phyloP scores from a whole-genome alignment of 2,329 filamentous ascomycete genomes.

The Diplodia scrobiculata region DNA sequence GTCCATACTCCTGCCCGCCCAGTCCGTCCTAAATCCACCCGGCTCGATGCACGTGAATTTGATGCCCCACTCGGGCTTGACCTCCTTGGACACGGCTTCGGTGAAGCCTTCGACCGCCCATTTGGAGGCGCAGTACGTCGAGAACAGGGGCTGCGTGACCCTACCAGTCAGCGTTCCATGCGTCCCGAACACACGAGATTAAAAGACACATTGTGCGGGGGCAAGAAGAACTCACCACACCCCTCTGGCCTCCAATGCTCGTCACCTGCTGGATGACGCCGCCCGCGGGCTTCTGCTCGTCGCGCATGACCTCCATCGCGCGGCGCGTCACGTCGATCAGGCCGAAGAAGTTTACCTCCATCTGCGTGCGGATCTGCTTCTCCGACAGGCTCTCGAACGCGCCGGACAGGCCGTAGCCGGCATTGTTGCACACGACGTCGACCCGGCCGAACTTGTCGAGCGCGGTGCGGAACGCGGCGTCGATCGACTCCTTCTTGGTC shows the following conservation, averaged over 20 bases:
- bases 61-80: conserved; percentile 51
- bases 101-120: conserved; percentile 55
- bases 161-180: too few relatives aligned
- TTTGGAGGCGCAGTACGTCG: conserved; percentile 38
- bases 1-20: conserved; percentile 51
- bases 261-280: conserved; percentile 60
- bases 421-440: conserved; percentile 64
- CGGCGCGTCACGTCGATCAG: conserved; percentile 55
- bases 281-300: conserved; percentile 46
- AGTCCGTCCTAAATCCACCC: conserved; percentile 52
- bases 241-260: conserved; percentile 55
- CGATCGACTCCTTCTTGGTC: conserved; percentile 50
- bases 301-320: conserved; percentile 10
- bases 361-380: conserved; percentile 54
- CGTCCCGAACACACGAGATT: too few relatives aligned
- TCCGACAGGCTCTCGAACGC: conserved; percentile 58
- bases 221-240: conserved; percentile 33
- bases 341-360: conserved; percentile 64
- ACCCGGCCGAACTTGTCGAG: conserved; percentile 57
- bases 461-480: conserved; percentile 50
- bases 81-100: conserved; percentile 47
- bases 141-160: conserved; percentile 1
- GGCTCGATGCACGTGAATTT: conserved; percentile 51
- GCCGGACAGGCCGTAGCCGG: conserved; percentile 59
- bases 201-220: too few relatives aligned